phyloP scores from a whole-genome alignment of 2,329 filamentous ascomycete species.

The Lojkania enalia region DNA sequence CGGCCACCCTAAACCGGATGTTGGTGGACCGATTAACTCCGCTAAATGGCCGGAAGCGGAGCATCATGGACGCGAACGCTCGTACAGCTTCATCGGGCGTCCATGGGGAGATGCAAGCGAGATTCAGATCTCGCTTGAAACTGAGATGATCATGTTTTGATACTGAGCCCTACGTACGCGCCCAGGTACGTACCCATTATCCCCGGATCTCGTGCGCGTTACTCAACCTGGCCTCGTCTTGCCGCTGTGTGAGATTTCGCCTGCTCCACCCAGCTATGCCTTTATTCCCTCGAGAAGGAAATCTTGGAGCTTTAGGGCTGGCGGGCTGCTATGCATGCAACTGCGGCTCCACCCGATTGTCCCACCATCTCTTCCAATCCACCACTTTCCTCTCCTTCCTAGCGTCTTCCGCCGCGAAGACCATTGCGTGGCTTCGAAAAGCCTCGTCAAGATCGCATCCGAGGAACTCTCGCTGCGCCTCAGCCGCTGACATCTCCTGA shows the following conservation, averaged over 20 bases:
- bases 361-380: slow-evolving; percentile 79
- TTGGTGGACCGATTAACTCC: slow-evolving; percentile 16
- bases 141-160: slow-evolving; percentile 2
- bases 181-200: slow-evolving; percentile 2
- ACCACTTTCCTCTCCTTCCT: slow-evolving; percentile 70
- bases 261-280: too few species aligned
- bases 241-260: too few species aligned
- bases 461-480: slow-evolving; percentile 74
- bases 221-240: too few species aligned
- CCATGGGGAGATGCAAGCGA: background rate
- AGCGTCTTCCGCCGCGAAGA: slow-evolving; percentile 92
- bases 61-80: slow-evolving; percentile 24
- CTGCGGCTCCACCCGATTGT: slow-evolving; percentile 51
- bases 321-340: slow-evolving; percentile 16
- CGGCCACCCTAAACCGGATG: slow-evolving; percentile 8
- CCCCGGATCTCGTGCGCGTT: too few species aligned
- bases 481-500: slow-evolving; percentile 64
- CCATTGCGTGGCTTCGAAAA: slow-evolving; percentile 86
- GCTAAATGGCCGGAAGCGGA: slow-evolving; percentile 32
- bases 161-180: slow-evolving; percentile 11
- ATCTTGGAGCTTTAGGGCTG: too few species aligned
- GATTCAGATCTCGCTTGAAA: background rate
- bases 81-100: slow-evolving; percentile 16
- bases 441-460: slow-evolving; percentile 86
- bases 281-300: too few species aligned